Conservation (phyloP, 371 early-diverging fungal genomes). For the Gilbertella persicaria region DNA sequence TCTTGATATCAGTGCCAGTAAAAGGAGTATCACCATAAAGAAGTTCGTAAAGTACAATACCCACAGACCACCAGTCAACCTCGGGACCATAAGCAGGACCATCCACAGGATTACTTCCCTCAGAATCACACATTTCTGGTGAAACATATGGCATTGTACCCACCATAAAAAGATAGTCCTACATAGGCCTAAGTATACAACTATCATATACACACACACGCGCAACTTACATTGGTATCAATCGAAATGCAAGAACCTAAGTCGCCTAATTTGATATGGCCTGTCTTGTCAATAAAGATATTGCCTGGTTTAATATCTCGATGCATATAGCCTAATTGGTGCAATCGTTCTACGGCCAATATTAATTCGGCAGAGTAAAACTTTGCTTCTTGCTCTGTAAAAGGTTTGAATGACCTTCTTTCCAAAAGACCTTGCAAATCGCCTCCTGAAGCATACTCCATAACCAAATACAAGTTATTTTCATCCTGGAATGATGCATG, state of each 20-base stretch:
- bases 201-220: constrained; percentile 7
- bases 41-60: constrained; percentile 96
- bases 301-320: constrained; percentile 88
- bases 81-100: constrained; percentile 86
- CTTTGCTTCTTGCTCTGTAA: constrained; percentile 88
- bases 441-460: constrained; percentile 97
- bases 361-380: constrained; percentile 97
- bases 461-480: constrained; percentile 87
- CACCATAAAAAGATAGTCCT: constrained; percentile 43
- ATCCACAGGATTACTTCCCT: constrained; percentile 49
- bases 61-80: constrained; percentile 99
- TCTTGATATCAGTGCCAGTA: constrained; percentile 66
- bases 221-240: constrained; percentile 31
- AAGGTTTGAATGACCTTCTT: constrained; percentile 66
- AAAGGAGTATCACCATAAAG: constrained; percentile 42
- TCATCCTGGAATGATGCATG: constrained; percentile 94
- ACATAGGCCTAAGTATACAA: neutral
- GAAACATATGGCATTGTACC: constrained; percentile 98
- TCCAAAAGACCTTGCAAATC: constrained; percentile 94
- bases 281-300: constrained; percentile 72
- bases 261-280: constrained; percentile 89
- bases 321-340: constrained; percentile 93
- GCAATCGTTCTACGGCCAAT: constrained; percentile 90
- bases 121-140: constrained; percentile 72
- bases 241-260: constrained; percentile 78